phyloP scores from a whole-genome alignment of 352 stramenopile genomes.

The Discostella stelligera region DNA sequence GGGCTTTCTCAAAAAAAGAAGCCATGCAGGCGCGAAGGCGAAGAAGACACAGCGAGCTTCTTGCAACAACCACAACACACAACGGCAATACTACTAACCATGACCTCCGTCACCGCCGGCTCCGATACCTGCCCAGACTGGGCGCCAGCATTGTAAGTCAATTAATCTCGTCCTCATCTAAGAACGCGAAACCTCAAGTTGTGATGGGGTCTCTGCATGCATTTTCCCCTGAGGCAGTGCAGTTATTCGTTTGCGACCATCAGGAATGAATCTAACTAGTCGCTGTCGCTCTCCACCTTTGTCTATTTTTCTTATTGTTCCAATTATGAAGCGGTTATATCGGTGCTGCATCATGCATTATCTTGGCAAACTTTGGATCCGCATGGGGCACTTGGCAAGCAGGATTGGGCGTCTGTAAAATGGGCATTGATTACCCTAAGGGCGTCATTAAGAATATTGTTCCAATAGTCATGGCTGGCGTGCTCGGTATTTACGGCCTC shows the following conservation, averaged over 20 bases:
- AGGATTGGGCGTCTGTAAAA: constrained; percentile 94
- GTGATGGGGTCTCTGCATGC: too few relatives aligned
- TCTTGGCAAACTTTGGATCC: constrained; percentile 90
- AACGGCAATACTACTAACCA: constrained; percentile 5
- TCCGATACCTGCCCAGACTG: constrained; percentile 70
- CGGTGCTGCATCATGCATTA: constrained; percentile 75
- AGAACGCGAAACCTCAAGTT: too few relatives aligned
- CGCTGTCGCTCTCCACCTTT: not conserved
- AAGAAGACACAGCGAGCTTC: not conserved
- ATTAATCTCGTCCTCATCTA: not conserved
- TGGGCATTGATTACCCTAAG: constrained; percentile 93
- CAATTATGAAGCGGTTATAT: constrained; percentile 63
- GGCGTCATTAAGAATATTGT: constrained; percentile 99
- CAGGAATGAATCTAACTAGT: not conserved
- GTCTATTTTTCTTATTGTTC: constrained; percentile 2
- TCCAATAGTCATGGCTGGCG: constrained; percentile 97
- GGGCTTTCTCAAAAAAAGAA: constrained; percentile 8
- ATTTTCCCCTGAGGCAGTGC: too few relatives aligned
- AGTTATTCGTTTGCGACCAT: constrained; percentile 9
- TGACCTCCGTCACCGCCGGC: constrained; percentile 43
- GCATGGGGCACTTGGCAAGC: constrained; percentile 94
- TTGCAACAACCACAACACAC: not conserved
- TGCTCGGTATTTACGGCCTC: constrained; percentile 95
- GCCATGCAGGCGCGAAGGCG: not conserved
- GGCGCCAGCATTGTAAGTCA: constrained; percentile 73